Conservation (phyloP, 2,329 filamentous ascomycete genomes). For the Colletotrichum horii region DNA sequence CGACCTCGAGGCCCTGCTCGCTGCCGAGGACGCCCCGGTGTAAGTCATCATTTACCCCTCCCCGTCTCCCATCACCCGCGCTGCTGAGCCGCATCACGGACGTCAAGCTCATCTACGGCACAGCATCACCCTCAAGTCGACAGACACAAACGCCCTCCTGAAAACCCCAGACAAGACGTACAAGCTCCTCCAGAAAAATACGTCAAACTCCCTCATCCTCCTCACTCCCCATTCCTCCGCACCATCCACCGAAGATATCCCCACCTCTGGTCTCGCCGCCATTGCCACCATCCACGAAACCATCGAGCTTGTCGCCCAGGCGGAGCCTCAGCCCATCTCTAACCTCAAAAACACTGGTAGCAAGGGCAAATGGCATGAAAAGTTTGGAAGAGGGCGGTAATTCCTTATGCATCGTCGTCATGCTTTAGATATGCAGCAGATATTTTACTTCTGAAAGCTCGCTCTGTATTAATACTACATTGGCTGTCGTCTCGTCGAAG, state of each 20-base stretch:
- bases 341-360: conserved; percentile 32
- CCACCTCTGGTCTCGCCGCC: conserved; percentile 43
- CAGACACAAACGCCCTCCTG: conserved; percentile 55
- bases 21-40: conserved; percentile 58
- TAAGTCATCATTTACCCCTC: conserved; percentile 34
- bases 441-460: neutral
- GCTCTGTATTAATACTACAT: neutral
- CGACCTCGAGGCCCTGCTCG: conserved; percentile 60
- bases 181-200: conserved; percentile 69
- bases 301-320: conserved; percentile 59
- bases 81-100: neutral
- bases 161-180: conserved; percentile 58
- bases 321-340: conserved; percentile 30
- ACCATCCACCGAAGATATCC: conserved; percentile 17
- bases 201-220: conserved; percentile 69
- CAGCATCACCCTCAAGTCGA: conserved; percentile 55
- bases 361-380: conserved; percentile 66
- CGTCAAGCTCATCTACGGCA: neutral
- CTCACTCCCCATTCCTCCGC: conserved; percentile 40
- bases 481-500: neutral
- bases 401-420: neutral
- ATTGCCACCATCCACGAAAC: conserved; percentile 67
- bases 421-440: neutral
- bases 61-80: neutral
- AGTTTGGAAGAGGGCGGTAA: conserved; percentile 54